Evolutionary conservation across 768 basidiomycete species (phyloP).

Genomic region (Leccinum variicolor): DNA sequence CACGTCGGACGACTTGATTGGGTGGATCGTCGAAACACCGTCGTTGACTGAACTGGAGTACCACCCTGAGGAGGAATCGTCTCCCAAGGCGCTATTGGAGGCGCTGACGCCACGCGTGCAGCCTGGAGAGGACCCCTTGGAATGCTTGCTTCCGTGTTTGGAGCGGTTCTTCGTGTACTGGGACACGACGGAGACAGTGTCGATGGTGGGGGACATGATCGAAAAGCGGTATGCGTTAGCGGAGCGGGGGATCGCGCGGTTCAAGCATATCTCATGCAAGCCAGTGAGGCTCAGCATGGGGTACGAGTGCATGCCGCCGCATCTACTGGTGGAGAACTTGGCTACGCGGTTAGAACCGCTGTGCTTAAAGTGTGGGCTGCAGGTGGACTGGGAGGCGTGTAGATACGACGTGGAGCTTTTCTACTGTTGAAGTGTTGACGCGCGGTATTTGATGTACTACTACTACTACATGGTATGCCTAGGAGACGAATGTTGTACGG

Average conservation of each 20-base stretch:
- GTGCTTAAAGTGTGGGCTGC: conserved; percentile 12
- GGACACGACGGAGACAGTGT: conserved; percentile 25
- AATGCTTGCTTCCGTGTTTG: conserved; percentile 18
- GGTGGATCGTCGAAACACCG: conserved; percentile 16
- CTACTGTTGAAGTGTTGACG: conserved; percentile 5
- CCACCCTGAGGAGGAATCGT: conserved; percentile 21
- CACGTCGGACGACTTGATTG: conserved; percentile 15
- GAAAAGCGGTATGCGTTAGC: conserved; percentile 18
- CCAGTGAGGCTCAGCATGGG: conserved; percentile 8
- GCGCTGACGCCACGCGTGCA: conserved; percentile 20
- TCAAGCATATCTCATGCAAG: conserved; percentile 22
- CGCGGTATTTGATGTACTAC: not conserved
- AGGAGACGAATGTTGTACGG: not conserved
- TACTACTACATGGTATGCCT: not conserved
- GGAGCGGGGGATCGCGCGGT: conserved; percentile 8
- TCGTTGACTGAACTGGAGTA: conserved; percentile 21
- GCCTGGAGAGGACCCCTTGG: not conserved
- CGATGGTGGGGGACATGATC: conserved; percentile 24
- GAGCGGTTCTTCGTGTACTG: conserved; percentile 21
- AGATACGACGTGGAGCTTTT: conserved; percentile 19
- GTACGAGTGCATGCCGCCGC: conserved; percentile 17
- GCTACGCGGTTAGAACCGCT: conserved; percentile 17
- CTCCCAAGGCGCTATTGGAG: conserved; percentile 15
- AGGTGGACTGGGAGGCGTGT: conserved; percentile 22
- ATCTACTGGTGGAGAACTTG: conserved; percentile 15